Evolutionary conservation across 169 alveolate species (phyloP), one percentile per base, ranked within the genome.

Genomic region (Eimeria acervulina): DNA sequence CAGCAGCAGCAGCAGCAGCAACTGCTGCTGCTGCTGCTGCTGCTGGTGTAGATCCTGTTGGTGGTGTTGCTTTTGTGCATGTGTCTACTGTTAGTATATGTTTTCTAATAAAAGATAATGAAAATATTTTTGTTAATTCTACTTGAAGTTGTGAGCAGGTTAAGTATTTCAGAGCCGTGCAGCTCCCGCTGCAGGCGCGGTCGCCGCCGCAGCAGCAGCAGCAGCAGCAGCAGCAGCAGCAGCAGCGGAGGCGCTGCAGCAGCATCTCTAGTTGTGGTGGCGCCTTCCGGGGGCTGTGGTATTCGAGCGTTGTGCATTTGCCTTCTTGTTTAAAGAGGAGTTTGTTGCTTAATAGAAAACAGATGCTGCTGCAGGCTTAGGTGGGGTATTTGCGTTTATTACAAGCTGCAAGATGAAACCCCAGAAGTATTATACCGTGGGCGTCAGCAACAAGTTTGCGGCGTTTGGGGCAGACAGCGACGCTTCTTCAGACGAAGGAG

Each of bases 391-490:
- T 12, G 47, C 28, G 80, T 68, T 68, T 26, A 17, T 17, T 17
- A 33, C 85, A 74, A 31, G 38, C n/a, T n/a, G 17, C 51, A 78
- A 17, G 63, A 78, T 78, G 88, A 51, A n/a, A 13, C 88, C 88
- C 63, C 88, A 78, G 23, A 78, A 78, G 63, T 78, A 78, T 51
- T 78, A 78, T 33, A 78, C 88, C 23, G 88, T 78, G 88, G 88
- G 88, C 23, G 88, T 78, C 15, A 78, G 88, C 63, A 78, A 78
- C 63, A 78, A 78, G 88, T 78, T 78, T 78, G 88, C 88, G 17
- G 88, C 88, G 63, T 78, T 78, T 42, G 88, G 88, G 31, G 88
- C 63, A 15, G 88, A 78, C 28, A 78, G 88, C 59, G 88, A 78
- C 33, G 88, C 88, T 51, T 78, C 88, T 78, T 78, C 88, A 28